Base-by-base conservation (phyloP, 2,329 filamentous ascomycete genomes). In the Davidsoniella neocaledoniae region DNA sequence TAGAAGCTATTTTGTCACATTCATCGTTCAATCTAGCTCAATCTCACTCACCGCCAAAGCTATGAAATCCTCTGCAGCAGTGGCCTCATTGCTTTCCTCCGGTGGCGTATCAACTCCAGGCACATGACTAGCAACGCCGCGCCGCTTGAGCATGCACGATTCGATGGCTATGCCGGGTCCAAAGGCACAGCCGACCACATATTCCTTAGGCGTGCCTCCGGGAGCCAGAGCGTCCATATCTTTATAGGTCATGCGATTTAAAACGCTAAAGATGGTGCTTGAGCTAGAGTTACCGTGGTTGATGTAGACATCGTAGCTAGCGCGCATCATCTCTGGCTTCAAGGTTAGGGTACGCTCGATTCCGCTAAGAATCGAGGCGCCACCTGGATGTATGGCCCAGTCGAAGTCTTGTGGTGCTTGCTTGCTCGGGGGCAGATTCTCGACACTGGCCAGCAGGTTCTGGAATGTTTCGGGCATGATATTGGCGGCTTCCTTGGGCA, bases 381-480 rank as follows among this genome's bases (percentile, higher is more conserved):
- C 81, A 4, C 81, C 81, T 0, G 81, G 81, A 56, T 85, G 81
- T 59, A 85, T 72, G 1, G 79, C 81, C 81, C 81, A 85, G 64
- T 85, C 81, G 55, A 82, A 83, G 53, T 81, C 74, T 0, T 67
- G 60, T 0, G 79, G 66, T 0, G 60, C 55, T n/a, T 61, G 58
- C 56, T 71, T 72, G 6, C 61, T 57, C 4, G 60, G 57, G 1
- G 74, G 71, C 2, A 77, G 61, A 1, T 63, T 54, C 5, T 68
- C 62, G 2, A 50, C 39, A 16, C 36, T 52, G 1, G 21, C 41
- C 29, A 79, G 58, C 12, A 83, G 67, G 23, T 73, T 67, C 14
- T 64, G 57, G 56, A 81, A 82, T 4, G 73, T 68, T 3, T 73
- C 69, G 2, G 63, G 61, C 7, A 82, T 69, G 1, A 69, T 66